Conservation (phyloP, 371 early-diverging fungal genomes). For the Zychaea mexicana region DNA sequence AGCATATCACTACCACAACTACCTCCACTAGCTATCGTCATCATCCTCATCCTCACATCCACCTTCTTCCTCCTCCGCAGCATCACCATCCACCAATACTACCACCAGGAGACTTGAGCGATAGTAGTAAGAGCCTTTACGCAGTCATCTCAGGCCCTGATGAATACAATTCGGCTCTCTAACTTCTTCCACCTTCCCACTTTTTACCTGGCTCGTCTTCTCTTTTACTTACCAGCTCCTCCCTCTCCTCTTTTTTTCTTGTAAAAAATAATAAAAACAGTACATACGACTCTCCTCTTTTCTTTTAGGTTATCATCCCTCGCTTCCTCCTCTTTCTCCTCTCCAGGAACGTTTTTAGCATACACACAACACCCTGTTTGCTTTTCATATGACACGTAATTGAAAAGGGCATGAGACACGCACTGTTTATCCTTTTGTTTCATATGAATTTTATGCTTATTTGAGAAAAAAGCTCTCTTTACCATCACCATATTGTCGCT, state of each 20-base stretch:
- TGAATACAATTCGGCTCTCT: not conserved
- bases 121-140: not conserved
- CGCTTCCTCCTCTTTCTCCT: too few relatives aligned
- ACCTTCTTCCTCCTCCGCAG: conserved; percentile 1
- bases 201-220: not conserved
- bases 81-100: not conserved
- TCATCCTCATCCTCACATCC: not conserved
- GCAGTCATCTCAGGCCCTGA: conserved; percentile 2
- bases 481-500: not conserved
- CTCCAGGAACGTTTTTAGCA: too few relatives aligned
- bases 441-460: not conserved
- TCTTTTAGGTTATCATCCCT: too few relatives aligned
- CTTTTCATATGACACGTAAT: conserved; percentile 3
- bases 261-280: too few relatives aligned
- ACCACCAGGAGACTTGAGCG: not conserved
- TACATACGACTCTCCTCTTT: too few relatives aligned
- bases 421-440: conserved; percentile 2
- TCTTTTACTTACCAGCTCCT: too few relatives aligned
- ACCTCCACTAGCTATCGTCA: not conserved
- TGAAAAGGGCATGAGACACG: conserved; percentile 1
- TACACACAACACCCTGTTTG: too few relatives aligned
- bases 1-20: not conserved
- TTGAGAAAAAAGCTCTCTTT: not conserved
- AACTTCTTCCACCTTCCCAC: too few relatives aligned
- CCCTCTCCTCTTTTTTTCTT: too few relatives aligned